Base-by-base conservation (phyloP, 495 filamentous ascomycete species). In the Hypoxylon lenormandii region DNA sequence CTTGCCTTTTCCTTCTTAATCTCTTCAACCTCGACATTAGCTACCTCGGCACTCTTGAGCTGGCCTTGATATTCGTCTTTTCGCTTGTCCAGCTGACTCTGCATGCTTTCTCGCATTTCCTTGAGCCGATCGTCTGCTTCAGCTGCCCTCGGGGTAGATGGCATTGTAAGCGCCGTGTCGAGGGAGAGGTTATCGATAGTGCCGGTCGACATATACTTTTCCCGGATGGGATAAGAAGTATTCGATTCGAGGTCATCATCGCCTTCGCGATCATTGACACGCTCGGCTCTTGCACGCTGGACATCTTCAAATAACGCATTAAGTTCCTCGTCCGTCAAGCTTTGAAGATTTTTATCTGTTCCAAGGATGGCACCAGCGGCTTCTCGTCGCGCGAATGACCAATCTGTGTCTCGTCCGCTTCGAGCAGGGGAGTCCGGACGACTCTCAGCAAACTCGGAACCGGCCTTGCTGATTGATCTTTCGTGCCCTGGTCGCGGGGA, bases 151-250 rank as follows among this genome's bases (percentile, higher is more conserved):
- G 95, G 94, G 1, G 94, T 97, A 1, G 92, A 94, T 5, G 96
- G 95, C 83, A 97, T 91, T 1, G 95, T 99, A 40, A 98, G 84
- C 1, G 89, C 89, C 3, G 96, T 99, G 71, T 99, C 95, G 19
- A 98, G 83, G 12, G 96, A 98, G 73, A 98, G 95, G 76, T 97
- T 97, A 75, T 99, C 95, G 38, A 97, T 84, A 3, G 96, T 99
- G 12, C 93, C 93, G 74, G 91, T 95, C 3, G 93, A 97, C 83
- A 96, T 89, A 77, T 98, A 97, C 73, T 99, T 99, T 63, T 99
- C 95, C 45, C 95, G 85, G 26, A 94, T 83, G 4, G 92, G 90
- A 76, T 93, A 96, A 7, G 93, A 97, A 28, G 90, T 90, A 19
- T 92, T 87, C 0, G 94, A 97, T 70, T 97, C 95, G 54, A 88